Evolutionary conservation across 306 rosid species (phyloP), one percentile per base, ranked within the genome.

Genomic region (Acacia confusa): DNA sequence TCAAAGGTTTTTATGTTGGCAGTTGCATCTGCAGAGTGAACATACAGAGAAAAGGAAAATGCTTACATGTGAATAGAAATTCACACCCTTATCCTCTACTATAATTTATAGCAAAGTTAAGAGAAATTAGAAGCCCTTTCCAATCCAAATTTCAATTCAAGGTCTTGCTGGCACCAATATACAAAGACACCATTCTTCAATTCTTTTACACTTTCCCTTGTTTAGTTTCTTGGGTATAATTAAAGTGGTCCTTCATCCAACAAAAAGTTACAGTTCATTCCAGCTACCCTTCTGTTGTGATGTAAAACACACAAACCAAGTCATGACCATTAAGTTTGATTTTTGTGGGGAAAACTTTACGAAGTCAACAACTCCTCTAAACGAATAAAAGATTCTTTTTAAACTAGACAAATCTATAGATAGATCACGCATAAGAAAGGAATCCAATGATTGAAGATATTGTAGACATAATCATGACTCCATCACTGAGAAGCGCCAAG

Each of bases 171-270:
- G 61, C 30, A 19, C 52, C 32, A 45, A n/a, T 36, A 4, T 9
- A 22, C 15, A 38, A 11, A 28, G 24, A 38, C 4, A 67, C 0
- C 72, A 67, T 8, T 65, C n/a, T 7, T 65, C 61, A 5, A 53
- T 19, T 6, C 12, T 19, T 7, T 19, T 34, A 34, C 10, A 2
- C 27, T 19, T 66, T 20, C 25, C 50, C 72, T 36, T 67, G 1
- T 20, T 38, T 9, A 67, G 13, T 66, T 67, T 36, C 15, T 8
- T 20, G 24, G 13, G 48, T 4, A 38, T 32, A 24, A 61, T 61
- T 61, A 61, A 30, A 64, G 41, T 16, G 47, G n/a, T n/a, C 72
- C 25, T 67, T 67, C 72, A 24, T 67, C 48, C 72, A 67, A 69
- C 19, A n/a, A 40, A 67, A 67, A 36, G 15, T 67, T 67, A 30